Base-by-base conservation (phyloP, 768 basidiomycete species). In the Russula brevipes region DNA sequence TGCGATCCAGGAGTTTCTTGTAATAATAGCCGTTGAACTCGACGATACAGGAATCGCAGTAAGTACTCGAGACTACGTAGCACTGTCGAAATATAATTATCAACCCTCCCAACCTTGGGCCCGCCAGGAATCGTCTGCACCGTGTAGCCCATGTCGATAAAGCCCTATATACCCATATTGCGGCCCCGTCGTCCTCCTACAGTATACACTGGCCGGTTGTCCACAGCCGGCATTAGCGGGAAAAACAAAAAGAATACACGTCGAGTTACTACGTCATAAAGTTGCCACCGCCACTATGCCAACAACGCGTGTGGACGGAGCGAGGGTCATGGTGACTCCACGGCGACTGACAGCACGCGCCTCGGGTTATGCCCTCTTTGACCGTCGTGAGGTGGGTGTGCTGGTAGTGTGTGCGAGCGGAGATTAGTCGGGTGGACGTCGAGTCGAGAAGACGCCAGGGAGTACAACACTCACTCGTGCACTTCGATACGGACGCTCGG, bases 401-500 rank as follows among this genome's bases (percentile, higher is more conserved):
- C 63, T 59, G 17, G n/a, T 45, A 16, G 16, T 33, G 14, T 10
- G 57, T 19, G 36, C 16, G 44, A 42, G 7, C n/a, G 54, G 39
- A 6, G 14, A 49, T 50, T 6, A 49, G 44, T 39, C 7, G n/a
- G 17, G 24, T 14, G 9, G 17, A 36, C 11, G 6, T 2, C 5
- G n/a, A n/a, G n/a, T n/a, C n/a, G 33, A n/a, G 16, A 47, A 16
- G 30, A 31, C 2, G 3, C 30, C 3, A 33, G 17, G 19, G 31
- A 59, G 30, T 2, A 9, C n/a, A 44, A 7, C 1, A 56, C 63
- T 46, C 42, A 66, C 66, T 66, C 66, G 39, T 66, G 63, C 11
- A 66, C 55, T 47, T 66, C 66, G 11, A 66, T 66, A 45, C 66
- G 66, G n/a, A 66, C 66, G 35, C 66, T 66, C 35, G 66, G 66